Conservation (phyloP, 2,329 filamentous ascomycete genomes). For the Xylaria sp. region DNA sequence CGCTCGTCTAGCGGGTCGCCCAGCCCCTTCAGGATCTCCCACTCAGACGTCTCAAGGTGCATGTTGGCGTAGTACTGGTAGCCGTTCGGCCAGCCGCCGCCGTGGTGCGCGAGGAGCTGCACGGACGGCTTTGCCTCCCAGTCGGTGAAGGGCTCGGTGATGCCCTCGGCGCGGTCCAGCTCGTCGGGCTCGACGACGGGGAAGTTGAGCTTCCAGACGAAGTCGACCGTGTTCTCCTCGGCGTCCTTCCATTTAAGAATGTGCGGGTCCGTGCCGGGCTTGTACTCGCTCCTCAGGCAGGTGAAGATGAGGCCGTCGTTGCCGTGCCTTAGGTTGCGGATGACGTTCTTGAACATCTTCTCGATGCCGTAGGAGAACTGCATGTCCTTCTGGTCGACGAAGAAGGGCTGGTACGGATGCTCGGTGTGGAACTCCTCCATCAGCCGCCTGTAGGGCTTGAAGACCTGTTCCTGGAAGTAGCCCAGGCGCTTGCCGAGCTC, state of each 20-base stretch:
- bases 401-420: conserved; percentile 77
- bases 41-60: conserved; percentile 78
- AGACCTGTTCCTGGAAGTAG: conserved; percentile 83
- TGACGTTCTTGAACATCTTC: conserved; percentile 89
- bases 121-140: conserved; percentile 83
- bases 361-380: conserved; percentile 89
- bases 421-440: conserved; percentile 76
- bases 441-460: conserved; percentile 74
- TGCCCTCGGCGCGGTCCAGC: conserved; percentile 73
- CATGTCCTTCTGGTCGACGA: conserved; percentile 87
- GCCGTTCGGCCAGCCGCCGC: conserved; percentile 60
- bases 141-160: conserved; percentile 73
- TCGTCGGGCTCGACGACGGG: conserved; percentile 75
- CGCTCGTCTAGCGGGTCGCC: conserved; percentile 82
- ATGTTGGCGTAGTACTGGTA: conserved; percentile 77
- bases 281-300: conserved; percentile 87
- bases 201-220: conserved; percentile 82
- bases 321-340: conserved; percentile 87
- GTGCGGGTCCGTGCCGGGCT: conserved; percentile 88
- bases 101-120: conserved; percentile 76
- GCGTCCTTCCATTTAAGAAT: conserved; percentile 99
- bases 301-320: conserved; percentile 99
- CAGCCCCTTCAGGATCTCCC: conserved; percentile 81
- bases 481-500: conserved; percentile 89
- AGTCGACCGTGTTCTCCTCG: conserved; percentile 94